Conservation (phyloP, 2,329 filamentous ascomycete species). For the Hypoxylon sp. region DNA sequence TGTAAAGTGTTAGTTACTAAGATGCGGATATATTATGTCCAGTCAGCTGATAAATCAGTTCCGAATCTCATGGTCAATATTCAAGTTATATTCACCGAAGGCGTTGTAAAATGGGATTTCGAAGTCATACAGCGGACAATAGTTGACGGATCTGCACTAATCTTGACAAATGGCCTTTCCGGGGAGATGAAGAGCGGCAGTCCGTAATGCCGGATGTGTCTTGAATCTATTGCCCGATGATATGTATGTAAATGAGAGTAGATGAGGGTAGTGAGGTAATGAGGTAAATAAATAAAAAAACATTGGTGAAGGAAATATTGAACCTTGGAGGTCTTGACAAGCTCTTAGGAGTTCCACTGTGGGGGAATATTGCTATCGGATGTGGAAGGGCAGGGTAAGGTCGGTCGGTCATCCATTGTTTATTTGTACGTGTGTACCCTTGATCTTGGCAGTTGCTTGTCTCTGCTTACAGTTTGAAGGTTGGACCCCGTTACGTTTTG, state of each 20-base stretch:
- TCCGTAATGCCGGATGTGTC: slow-evolving; percentile 16
- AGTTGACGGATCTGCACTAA: slow-evolving; percentile 1
- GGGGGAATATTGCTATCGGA: background rate
- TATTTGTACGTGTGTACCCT: too few species aligned
- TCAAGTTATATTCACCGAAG: background rate
- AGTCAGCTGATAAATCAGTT: background rate
- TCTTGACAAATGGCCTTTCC: background rate
- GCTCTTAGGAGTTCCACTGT: background rate
- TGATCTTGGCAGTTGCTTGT: too few species aligned
- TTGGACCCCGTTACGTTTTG: background rate
- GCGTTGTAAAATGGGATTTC: background rate
- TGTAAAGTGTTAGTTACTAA: background rate
- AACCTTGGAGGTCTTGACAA: background rate
- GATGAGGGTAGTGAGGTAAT: background rate
- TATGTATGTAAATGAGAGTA: background rate
- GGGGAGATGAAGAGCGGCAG: slow-evolving; percentile 19
- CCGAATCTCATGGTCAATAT: background rate
- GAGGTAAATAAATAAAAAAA: background rate
- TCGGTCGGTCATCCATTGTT: too few species aligned
- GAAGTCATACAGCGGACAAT: slow-evolving; percentile 1
- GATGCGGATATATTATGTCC: background rate
- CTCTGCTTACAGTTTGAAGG: background rate
- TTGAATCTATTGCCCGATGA: slow-evolving; percentile 12
- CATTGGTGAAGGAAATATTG: background rate
- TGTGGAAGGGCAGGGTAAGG: background rate